Base-by-base conservation (phyloP, 2,329 filamentous ascomycete species). In the Fusarium penzigii region DNA sequence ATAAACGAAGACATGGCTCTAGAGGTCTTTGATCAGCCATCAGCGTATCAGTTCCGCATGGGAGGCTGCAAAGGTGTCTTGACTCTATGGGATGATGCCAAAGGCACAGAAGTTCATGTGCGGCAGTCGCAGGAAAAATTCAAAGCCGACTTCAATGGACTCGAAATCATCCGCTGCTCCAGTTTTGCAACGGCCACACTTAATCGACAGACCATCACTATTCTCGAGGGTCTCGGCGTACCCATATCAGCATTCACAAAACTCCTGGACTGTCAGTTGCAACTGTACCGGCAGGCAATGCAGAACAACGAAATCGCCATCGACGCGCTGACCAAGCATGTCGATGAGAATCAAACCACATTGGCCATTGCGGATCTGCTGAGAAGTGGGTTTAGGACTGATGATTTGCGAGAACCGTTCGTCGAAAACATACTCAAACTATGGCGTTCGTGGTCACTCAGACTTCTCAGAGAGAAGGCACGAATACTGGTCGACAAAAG, bases 1-100 rank as follows among this genome's bases (percentile, higher is more conserved):
- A 84, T 95, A 42, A 82, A 86, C 9, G 75, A 82, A 13, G 88
- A 94, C 58, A 82, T 95, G 55, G 80, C 80, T 1, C 68, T 92
- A 29, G 73, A 78, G 17, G 78, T 78, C 12, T 71, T 80, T 2
- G 72, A 78, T 2, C 75, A 83, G 6, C 92, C 94, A 0, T 96
- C 92, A 0, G 88, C 90, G 0, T 93, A 90, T 59, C 94, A 99
- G 64, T 96, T 97, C 64, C 89, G 94, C 8, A 84, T 97, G 63
- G 92, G 90, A 9, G 94, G 94, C 1, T 92, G 87, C 73, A 99
- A 99, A 73, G 94, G 94, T 0, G 86, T 99, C 13, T 77, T 99
- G 16, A 84, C 86, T 0, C 79, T 91, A 5, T 93, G 90, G 72
- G 83, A 88, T 0, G 80, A 87, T 5, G 82, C 86, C 10, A 81